Evolutionary conservation across 495 filamentous ascomycete species (phyloP).

Genomic region (Aspergillus wentii): DNA sequence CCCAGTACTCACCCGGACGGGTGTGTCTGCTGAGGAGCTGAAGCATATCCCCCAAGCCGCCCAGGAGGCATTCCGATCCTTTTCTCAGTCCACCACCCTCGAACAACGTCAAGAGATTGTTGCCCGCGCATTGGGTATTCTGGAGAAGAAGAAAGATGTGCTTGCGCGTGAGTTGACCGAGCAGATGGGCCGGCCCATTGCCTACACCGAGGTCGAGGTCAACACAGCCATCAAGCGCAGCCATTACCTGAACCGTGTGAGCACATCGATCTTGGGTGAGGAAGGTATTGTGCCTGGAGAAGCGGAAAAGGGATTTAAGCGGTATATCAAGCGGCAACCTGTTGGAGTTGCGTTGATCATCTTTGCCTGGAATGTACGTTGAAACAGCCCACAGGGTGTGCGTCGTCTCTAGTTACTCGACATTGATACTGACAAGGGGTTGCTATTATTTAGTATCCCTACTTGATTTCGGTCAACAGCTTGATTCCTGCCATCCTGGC

Average conservation of each 20-base stretch:
- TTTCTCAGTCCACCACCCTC: slow-evolving; percentile 58
- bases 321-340: slow-evolving; percentile 81
- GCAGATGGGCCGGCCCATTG: slow-evolving; percentile 91
- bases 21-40: slow-evolving; percentile 62
- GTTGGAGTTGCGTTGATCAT: slow-evolving; percentile 80
- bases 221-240: slow-evolving; percentile 74
- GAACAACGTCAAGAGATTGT: slow-evolving; percentile 70
- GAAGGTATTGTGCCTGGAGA: slow-evolving; percentile 62
- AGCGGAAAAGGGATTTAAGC: slow-evolving; percentile 76
- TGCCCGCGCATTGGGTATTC: slow-evolving; percentile 63
- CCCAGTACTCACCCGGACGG: slow-evolving; percentile 68
- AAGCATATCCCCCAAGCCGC: slow-evolving; percentile 59
- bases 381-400: slow-evolving; percentile 7
- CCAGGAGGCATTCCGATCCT: slow-evolving; percentile 65
- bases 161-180: slow-evolving; percentile 80
- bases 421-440: slow-evolving; percentile 12
- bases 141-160: slow-evolving; percentile 67
- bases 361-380: slow-evolving; percentile 90
- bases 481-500: slow-evolving; percentile 82
- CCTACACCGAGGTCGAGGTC: slow-evolving; percentile 77
- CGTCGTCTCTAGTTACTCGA: slow-evolving; percentile 1
- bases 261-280: slow-evolving; percentile 54
- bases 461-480: slow-evolving; percentile 85
- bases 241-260: slow-evolving; percentile 77
- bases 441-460: slow-evolving; percentile 88